Conservation (phyloP, 2,329 filamentous ascomycete species). For the Polychaeton citri region DNA sequence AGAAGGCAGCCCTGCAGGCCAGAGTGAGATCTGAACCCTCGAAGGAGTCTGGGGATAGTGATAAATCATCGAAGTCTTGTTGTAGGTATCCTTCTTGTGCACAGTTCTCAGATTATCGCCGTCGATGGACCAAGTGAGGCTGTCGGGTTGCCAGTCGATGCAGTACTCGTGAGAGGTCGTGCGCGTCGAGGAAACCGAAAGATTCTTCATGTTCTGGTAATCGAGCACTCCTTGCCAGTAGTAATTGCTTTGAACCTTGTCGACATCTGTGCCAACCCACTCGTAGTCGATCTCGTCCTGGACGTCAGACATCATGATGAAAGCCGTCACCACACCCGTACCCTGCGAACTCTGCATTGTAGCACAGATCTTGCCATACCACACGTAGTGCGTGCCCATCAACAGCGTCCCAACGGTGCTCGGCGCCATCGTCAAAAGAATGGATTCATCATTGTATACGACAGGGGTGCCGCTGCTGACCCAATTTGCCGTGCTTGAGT, state of each 20-base stretch:
- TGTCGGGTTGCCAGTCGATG: slow-evolving; percentile 81
- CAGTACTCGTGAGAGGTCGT: slow-evolving; percentile 77
- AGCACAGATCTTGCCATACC: slow-evolving; percentile 89
- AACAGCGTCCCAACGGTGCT: slow-evolving; percentile 78
- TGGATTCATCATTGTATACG: slow-evolving; percentile 46
- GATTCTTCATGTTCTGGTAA: slow-evolving; percentile 65
- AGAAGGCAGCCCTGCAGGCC: slow-evolving; percentile 71
- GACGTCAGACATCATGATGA: slow-evolving; percentile 87
- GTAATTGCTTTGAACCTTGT: slow-evolving; percentile 80
- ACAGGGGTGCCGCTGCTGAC: slow-evolving; percentile 69
- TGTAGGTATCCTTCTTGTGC: slow-evolving; percentile 71
- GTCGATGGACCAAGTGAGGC: slow-evolving; percentile 77
- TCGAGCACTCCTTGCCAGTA: slow-evolving; percentile 90
- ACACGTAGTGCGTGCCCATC: slow-evolving; percentile 75
- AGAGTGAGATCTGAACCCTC: slow-evolving; percentile 85
- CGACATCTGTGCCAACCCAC: slow-evolving; percentile 70
- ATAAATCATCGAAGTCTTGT: slow-evolving; percentile 67
- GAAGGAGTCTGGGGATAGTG: slow-evolving; percentile 83
- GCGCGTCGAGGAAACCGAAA: slow-evolving; percentile 57
- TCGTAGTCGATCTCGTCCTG: slow-evolving; percentile 99
- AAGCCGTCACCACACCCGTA: slow-evolving; percentile 85
- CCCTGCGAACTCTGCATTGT: slow-evolving; percentile 75
- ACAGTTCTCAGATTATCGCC: slow-evolving; percentile 62
- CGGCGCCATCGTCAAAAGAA: slow-evolving; percentile 80
- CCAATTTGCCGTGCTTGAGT: slow-evolving; percentile 71